Percentiles rank a stretch among this genome's conserved stretches.
Evolutionary conservation across 2,329 filamentous ascomycete genomes (phyloP).

Genomic region (Pseudogymnoascus sp.): DNA sequence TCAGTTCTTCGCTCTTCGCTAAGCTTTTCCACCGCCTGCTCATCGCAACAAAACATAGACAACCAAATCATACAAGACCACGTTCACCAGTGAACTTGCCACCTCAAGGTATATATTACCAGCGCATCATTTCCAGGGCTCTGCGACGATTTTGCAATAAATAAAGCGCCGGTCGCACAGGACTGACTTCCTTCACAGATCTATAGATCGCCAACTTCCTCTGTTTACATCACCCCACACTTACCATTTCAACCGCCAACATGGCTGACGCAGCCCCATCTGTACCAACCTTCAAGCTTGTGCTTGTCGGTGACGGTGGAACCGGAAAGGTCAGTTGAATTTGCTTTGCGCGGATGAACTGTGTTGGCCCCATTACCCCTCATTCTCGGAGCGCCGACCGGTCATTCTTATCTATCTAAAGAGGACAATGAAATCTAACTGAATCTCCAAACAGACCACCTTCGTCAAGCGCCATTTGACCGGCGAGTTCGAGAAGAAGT

Average conservation of each 20-base stretch:
- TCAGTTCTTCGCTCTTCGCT: conserved; percentile 12
- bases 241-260: conserved; percentile 21
- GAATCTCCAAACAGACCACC: conserved; percentile 64
- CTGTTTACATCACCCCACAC: conserved; percentile 25
- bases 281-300: conserved; percentile 94
- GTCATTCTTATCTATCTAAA: conserved; percentile 4
- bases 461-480: conserved; percentile 99
- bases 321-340: conserved; percentile 82
- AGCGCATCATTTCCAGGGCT: background rate
- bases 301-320: conserved; percentile 98
- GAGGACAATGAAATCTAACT: background rate
- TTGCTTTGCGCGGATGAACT: background rate
- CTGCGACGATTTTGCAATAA: conserved; percentile 2
- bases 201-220: conserved; percentile 9
- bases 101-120: background rate
- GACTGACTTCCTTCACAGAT: background rate
- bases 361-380: background rate
- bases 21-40: conserved; percentile 12
- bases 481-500: conserved; percentile 99
- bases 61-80: conserved; percentile 28
- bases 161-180: background rate
- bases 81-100: conserved; percentile 25
- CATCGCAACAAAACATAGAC: conserved; percentile 28
- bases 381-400: conserved; percentile 15
- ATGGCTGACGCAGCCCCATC: conserved; percentile 57